These are phyloP conservation scores for Schrenkiella parvula DNA, from an alignment of 345 rosid species.

Conservation along the genomic window DNA sequence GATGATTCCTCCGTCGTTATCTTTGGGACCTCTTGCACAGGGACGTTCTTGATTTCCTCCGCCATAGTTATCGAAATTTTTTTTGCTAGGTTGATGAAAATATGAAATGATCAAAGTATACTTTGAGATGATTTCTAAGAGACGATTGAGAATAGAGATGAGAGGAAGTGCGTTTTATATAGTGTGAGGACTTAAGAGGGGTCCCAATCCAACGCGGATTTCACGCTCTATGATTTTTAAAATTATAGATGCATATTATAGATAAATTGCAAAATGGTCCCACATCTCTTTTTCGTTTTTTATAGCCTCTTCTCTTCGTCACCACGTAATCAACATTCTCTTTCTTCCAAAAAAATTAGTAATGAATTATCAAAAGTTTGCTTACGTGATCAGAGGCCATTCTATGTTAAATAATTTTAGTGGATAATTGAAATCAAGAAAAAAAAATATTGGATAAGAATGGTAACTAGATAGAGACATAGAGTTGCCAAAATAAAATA, in stretches of 20 bases:
- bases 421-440: neutral
- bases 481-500: neutral
- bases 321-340: neutral
- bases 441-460: neutral
- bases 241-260: neutral
- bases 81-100: neutral
- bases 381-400: conserved; percentile 19
- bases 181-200: neutral
- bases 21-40: conserved; percentile 40
- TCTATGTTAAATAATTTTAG: neutral
- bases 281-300: neutral
- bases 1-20: conserved; percentile 23
- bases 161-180: conserved; percentile 19
- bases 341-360: no score
- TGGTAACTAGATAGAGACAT: neutral
- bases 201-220: conserved; percentile 29
- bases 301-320: neutral
- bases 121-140: neutral
- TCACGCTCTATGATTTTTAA: conserved; percentile 14
- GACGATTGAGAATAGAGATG: neutral
- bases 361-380: neutral
- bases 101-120: neutral
- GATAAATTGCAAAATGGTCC: conserved; percentile 4
- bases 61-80: conserved; percentile 38
- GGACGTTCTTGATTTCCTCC: conserved; percentile 44